These are phyloP conservation scores for Microascus cirrosus DNA, from an alignment of 2,329 filamentous ascomycete species.

Conservation along the genomic window DNA sequence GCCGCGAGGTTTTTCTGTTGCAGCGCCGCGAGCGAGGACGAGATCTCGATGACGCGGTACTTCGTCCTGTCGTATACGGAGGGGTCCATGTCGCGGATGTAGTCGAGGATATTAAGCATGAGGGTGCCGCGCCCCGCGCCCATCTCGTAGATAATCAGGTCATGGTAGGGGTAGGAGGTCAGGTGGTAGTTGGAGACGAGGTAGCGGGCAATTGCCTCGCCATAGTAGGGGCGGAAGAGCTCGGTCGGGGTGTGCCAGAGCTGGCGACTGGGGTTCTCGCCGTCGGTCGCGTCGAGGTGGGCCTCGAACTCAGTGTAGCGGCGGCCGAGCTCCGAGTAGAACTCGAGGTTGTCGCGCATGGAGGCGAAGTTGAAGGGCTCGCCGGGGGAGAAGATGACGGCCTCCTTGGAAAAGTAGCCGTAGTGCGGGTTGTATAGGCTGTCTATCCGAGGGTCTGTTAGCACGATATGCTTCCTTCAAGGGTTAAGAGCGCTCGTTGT, in stretches of 20 bases:
- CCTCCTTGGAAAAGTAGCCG: conserved; percentile 93
- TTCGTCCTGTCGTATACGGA: conserved; percentile 89
- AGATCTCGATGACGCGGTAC: conserved; percentile 95
- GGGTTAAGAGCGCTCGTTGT: not conserved
- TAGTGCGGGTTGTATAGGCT: conserved; percentile 91
- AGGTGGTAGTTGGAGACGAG: conserved; percentile 93
- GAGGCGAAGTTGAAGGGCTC: conserved; percentile 80
- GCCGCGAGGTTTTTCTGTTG: conserved; percentile 62
- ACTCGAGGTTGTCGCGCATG: conserved; percentile 76
- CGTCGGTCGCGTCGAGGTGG: conserved; percentile 58
- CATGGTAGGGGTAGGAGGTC: conserved; percentile 87
- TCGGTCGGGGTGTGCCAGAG: conserved; percentile 98
- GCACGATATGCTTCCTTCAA: conserved; percentile 1
- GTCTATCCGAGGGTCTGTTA: conserved; percentile 40
- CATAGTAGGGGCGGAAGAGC: conserved; percentile 92
- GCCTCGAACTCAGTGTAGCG: conserved; percentile 90
- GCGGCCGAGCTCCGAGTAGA: conserved; percentile 63
- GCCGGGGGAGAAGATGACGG: conserved; percentile 88
- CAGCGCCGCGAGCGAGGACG: conserved; percentile 63
- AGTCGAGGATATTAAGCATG: conserved; percentile 97
- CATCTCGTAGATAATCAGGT: conserved; percentile 98
- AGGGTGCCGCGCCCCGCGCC: conserved; percentile 93
- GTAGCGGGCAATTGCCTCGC: conserved; percentile 93
- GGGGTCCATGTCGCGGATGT: conserved; percentile 79
- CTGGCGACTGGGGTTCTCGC: conserved; percentile 64